Base-by-base conservation (phyloP, 192 early-diverging fungal genomes). In the Linnemannia zychae region DNA sequence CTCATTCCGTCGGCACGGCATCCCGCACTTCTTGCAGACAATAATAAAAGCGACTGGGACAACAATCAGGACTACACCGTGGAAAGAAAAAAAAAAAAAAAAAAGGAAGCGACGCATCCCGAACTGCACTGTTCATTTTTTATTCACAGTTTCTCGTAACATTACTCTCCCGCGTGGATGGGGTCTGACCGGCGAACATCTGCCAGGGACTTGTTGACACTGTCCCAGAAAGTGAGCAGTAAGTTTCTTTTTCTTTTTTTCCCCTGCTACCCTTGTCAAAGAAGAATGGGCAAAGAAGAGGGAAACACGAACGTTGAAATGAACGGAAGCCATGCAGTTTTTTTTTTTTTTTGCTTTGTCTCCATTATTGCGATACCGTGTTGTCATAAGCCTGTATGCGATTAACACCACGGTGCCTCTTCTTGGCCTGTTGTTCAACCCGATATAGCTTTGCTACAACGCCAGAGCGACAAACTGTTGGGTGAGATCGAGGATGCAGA, bases 221-320 rank as follows among this genome's bases (percentile, higher is more conserved):
- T 85, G 83, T 77, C 83, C 48, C 83, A 85, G 38, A 85, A 85
- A 76, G 83, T 79, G 67, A 79, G 77, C 74, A 77, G 83, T 85
- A 85, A 79, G 83, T 79, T 31, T 49, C n/a, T 40, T 47, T 13
- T 18, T 40, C 7, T 49, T 7, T 36, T 38, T n/a, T 28, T 31
- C 44, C 13, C 47, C 36, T 20, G 17, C 22, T 68, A 18, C 66
- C 7, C 13, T 40, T 68, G 9, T 33, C 15, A 17, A 34, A 17
- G 3, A 38, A 33, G n/a, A n/a, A n/a, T n/a, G n/a, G 15, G 67
- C 22, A 28, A 63, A 12, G 57, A 2, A 31, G 24, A n/a, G 7
- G 7, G 2, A 24, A 57, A 57, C 16, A 50, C 20, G 22, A 53
- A 24, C 18, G 2, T 0, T n/a, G 22, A 53, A 5, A 53, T 7